These are phyloP conservation scores for Proliferodiscus dingleyae DNA, from an alignment of 2,329 filamentous ascomycete species.

Conservation along the genomic window DNA sequence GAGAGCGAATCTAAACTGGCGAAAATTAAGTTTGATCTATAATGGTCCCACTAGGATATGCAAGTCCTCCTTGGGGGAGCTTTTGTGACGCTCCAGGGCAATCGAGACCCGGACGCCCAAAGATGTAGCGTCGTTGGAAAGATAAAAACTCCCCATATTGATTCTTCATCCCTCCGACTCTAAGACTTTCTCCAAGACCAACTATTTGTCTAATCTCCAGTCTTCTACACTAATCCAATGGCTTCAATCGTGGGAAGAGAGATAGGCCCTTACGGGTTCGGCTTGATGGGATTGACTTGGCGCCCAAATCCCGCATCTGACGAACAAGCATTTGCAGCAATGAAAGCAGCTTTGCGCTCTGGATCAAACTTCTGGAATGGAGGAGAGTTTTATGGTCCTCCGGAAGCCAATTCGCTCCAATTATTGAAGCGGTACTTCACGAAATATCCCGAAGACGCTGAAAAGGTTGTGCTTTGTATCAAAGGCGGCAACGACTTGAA, in stretches of 20 bases:
- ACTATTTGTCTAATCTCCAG: no score
- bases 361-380: constrained; percentile 53
- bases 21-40: no score
- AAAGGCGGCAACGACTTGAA: constrained; percentile 49
- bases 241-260: constrained; percentile 10
- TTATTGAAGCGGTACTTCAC: constrained; percentile 57
- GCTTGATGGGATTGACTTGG: constrained; percentile 24
- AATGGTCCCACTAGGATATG: no score
- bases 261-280: constrained; percentile 15
- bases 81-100: no score
- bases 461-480: constrained; percentile 55
- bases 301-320: constrained; percentile 30
- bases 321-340: constrained; percentile 46
- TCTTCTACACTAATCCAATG: no score
- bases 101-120: no score
- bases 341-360: constrained; percentile 46
- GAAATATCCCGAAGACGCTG: constrained; percentile 56
- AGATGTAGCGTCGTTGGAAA: no score
- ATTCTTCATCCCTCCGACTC: no score
- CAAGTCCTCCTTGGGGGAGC: no score
- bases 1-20: no score
- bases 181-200: no score
- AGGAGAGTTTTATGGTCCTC: constrained; percentile 59
- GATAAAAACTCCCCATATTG: no score
- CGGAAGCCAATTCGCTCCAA: constrained; percentile 53